Evolutionary conservation across 768 basidiomycete genomes (phyloP), one percentile per base, ranked within the genome.

Genomic region (Glaciozyma antarctica): DNA sequence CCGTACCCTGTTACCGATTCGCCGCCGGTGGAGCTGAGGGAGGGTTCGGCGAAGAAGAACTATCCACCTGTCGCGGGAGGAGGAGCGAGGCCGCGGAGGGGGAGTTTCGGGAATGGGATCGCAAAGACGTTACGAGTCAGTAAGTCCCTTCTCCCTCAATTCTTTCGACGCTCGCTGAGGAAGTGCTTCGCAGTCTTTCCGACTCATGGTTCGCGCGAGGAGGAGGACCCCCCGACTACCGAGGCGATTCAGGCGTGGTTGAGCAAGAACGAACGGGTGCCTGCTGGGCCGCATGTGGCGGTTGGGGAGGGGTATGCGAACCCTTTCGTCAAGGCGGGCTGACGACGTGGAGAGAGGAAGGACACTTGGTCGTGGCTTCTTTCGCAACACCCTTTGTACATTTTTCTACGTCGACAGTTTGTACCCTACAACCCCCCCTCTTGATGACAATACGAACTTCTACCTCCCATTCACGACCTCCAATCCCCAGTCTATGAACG

Each of bases 81-180:
- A 15, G 30, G 43, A 16, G 16, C 22, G n/a, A 30, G 55, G 32
- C n/a, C 16, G 45, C 26, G 61, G 30, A 53, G 28, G 67, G 51
- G 67, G 58, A 68, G 64, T 34, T 54, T 69, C 16, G 65, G 32
- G 41, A 34, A 24, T 21, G 62, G 61, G 19, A 45, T 68, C 41
- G 54, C 24, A n/a, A 55, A 51, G 24, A 65, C 67, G 24, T 34
- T 65, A 58, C 45, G 67, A 32, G 58, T 69, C 15, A 54, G 67
- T 69, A 22, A 53, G 61, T 57, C 51, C 12, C 16, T 5, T 22
- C 13, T 5, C n/a, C 52, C 32, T 22, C 38, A 16, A 10, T 48
- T 30, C 43, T 48, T 28, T 24, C 49, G 24, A 7, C 7, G 32
- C 32, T 32, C 12, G 13, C 26, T 15, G 24, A 15, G 30, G 13